A percentile compares a stretch with the other conserved stretches of the same genome.
Evolutionary conservation across 2,329 filamentous ascomycete genomes (phyloP).

Genomic region (Mycocentrospora acerina): DNA sequence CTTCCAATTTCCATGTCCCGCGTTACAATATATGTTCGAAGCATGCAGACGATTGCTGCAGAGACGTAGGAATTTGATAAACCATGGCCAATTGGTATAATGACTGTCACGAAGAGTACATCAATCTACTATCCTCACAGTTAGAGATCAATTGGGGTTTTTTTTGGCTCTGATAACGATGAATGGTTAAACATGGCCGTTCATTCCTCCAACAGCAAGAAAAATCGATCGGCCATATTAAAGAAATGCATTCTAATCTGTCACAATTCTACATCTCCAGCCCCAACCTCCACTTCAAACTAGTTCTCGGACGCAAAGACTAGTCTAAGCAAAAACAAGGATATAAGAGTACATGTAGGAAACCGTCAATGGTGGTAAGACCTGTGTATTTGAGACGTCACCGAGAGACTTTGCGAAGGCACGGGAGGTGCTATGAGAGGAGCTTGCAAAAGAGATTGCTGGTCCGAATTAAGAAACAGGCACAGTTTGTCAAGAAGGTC

Average conservation of each 20-base stretch:
- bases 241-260: slow-evolving; percentile 3
- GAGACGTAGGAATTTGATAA: slow-evolving; percentile 10
- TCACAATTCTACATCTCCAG: slow-evolving; percentile 17
- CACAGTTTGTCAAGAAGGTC: too few relatives aligned
- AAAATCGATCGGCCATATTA: slow-evolving; percentile 12
- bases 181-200: slow-evolving; percentile 9
- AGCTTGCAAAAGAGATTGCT: too few relatives aligned
- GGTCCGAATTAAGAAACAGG: not conserved
- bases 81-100: too few relatives aligned
- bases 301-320: slow-evolving; percentile 17
- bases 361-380: slow-evolving; percentile 11
- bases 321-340: slow-evolving; percentile 8
- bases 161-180: slow-evolving; percentile 11
- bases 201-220: slow-evolving; percentile 10
- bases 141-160: too few relatives aligned
- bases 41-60: slow-evolving; percentile 2
- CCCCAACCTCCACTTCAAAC: slow-evolving; percentile 17
- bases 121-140: too few relatives aligned
- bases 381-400: slow-evolving; percentile 2
- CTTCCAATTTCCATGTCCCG: slow-evolving; percentile 17
- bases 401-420: too few relatives aligned
- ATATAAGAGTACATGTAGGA: slow-evolving; percentile 5
- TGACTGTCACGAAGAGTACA: too few relatives aligned
- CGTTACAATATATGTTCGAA: slow-evolving; percentile 6
- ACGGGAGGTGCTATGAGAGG: too few relatives aligned